Conservation (phyloP, 305 asterid genomes). For the Fraxinus xanthoxyloides region DNA sequence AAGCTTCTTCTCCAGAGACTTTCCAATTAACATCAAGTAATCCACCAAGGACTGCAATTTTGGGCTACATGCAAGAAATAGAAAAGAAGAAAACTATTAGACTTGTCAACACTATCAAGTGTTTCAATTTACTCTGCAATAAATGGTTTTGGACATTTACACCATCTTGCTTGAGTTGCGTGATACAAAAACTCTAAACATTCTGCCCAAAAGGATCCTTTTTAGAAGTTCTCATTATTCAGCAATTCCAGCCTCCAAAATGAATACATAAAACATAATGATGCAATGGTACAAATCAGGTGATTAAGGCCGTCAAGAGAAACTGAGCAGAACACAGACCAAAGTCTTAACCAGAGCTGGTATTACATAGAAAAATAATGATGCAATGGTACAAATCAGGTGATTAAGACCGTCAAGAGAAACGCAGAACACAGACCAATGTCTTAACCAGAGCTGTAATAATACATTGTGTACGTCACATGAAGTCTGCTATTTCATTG, state of each 20-base stretch:
- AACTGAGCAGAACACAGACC: not conserved
- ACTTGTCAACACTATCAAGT: too few species aligned
- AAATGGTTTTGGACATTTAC: not conserved
- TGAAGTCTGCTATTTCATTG: not conserved
- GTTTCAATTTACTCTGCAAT: not conserved
- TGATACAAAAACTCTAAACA: not conserved
- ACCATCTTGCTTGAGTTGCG: not conserved
- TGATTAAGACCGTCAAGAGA: not conserved
- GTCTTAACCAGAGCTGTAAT: too few species aligned
- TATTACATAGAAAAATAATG: not conserved
- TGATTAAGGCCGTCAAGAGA: not conserved
- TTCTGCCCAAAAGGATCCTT: not conserved
- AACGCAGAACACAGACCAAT: not conserved
- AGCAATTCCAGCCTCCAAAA: not conserved
- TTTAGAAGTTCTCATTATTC: not conserved
- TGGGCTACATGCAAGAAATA: constrained; percentile 28
- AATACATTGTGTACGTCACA: not conserved
- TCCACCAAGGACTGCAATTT: constrained; percentile 83
- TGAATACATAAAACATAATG: not conserved
- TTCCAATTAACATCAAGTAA: constrained; percentile 63
- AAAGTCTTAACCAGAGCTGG: too few species aligned
- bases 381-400: not conserved
- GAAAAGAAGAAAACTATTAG: not conserved
- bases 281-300: not conserved
- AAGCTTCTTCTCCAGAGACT: constrained; percentile 54